Evolutionary conservation across 2,329 filamentous ascomycete species (phyloP).

Genomic region (Leptographium galeiforme): DNA sequence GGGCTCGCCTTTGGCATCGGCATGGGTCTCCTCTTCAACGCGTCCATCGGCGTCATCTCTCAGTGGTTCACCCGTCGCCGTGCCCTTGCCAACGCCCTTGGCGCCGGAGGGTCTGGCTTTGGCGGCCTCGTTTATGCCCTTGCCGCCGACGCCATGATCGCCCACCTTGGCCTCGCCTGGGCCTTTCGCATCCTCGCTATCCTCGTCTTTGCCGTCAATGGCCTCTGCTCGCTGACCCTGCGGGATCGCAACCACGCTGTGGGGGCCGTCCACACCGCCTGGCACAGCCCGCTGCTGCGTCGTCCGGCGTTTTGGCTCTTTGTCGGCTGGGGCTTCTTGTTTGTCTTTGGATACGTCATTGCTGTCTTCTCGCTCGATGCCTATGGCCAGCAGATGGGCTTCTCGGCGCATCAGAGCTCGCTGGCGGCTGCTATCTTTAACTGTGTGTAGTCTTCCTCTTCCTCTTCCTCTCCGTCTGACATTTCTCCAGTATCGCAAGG

Average conservation of each 20-base stretch:
- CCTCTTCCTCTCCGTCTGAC: neutral
- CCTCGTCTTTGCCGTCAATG: conserved; percentile 49
- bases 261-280: conserved; percentile 50
- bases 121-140: conserved; percentile 62
- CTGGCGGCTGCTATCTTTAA: conserved; percentile 62
- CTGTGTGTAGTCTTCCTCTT: conserved; percentile 3
- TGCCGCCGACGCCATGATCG: conserved; percentile 54
- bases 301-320: conserved; percentile 50
- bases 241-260: conserved; percentile 60
- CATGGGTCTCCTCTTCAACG: conserved; percentile 64
- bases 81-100: conserved; percentile 57
- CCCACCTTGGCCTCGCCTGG: conserved; percentile 50
- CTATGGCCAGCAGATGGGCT: conserved; percentile 55
- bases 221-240: conserved; percentile 47
- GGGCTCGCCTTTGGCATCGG: conserved; percentile 63
- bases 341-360: conserved; percentile 60
- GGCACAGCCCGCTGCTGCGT: conserved; percentile 50
- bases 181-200: conserved; percentile 53
- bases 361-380: conserved; percentile 63
- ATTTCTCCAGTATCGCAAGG: conserved; percentile 33
- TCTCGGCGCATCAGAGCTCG: conserved; percentile 52
- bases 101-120: conserved; percentile 56
- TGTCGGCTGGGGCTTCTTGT: conserved; percentile 55
- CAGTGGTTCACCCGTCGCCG: conserved; percentile 62
- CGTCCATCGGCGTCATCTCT: conserved; percentile 51